Percentiles rank a stretch among this genome's conserved stretches.
Conservation (phyloP, 306 rosid genomes). For the Cicer yamashitae region DNA sequence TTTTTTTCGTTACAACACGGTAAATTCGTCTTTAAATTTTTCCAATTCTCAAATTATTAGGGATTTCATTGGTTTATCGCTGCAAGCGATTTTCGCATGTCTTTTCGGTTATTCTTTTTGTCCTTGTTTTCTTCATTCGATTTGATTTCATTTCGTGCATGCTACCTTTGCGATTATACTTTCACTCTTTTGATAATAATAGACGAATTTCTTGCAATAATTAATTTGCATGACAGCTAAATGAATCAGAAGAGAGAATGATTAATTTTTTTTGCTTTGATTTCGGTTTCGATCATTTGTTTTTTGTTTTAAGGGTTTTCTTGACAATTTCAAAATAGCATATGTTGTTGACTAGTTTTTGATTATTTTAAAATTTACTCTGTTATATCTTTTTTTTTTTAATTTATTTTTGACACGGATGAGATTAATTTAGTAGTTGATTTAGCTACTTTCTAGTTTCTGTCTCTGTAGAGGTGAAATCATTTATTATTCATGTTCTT, state of each 20-base stretch:
- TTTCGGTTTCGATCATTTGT: too few relatives aligned
- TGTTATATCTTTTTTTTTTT: too few relatives aligned
- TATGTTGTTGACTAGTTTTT: too few relatives aligned
- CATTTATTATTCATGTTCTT: conserved; percentile 3
- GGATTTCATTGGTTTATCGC: conserved; percentile 1
- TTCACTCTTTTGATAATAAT: background rate
- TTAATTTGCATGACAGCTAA: too few relatives aligned
- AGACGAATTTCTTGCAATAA: too few relatives aligned
- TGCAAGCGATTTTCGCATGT: background rate
- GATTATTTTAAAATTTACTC: too few relatives aligned
- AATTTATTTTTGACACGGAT: background rate
- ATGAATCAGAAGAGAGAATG: too few relatives aligned
- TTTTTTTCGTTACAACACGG: background rate
- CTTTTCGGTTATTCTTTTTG: background rate
- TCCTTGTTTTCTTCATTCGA: background rate
- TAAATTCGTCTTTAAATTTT: background rate
- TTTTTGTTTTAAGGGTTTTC: too few relatives aligned
- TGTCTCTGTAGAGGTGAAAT: background rate
- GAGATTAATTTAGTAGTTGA: background rate
- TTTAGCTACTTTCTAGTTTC: background rate
- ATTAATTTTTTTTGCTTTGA: too few relatives aligned
- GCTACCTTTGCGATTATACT: background rate
- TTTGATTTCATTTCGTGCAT: background rate
- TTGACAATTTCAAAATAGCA: too few relatives aligned
- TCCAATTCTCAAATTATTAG: background rate